Evolutionary conservation across 2,329 filamentous ascomycete species (phyloP).

Genomic region (Cercospora brassicicola): DNA sequence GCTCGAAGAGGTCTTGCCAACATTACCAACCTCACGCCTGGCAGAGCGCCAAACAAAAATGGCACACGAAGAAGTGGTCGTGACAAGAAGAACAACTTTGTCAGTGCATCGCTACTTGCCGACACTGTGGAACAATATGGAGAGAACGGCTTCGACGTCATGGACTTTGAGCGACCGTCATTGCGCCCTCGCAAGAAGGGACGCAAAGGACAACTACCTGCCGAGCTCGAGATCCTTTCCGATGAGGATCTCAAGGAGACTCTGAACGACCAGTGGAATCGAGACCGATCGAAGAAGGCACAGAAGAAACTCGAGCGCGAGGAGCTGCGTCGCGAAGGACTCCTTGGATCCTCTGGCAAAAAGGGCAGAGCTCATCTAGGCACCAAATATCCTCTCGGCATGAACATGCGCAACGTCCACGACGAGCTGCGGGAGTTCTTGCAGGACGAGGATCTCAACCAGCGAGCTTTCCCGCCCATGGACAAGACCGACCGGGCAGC

Average conservation of each 20-base stretch:
- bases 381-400: conserved; percentile 70
- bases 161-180: conserved; percentile 75
- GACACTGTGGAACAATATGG: conserved; percentile 63
- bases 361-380: conserved; percentile 55
- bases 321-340: conserved; percentile 47
- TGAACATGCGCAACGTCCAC: conserved; percentile 68
- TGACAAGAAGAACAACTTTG: conserved; percentile 46
- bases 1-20: conserved; percentile 36
- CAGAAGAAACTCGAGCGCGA: conserved; percentile 51
- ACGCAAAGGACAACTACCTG: conserved; percentile 48
- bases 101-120: conserved; percentile 57
- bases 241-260: conserved; percentile 48
- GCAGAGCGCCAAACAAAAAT: conserved; percentile 24
- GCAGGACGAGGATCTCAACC: conserved; percentile 60
- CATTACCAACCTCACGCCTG: conserved; percentile 29
- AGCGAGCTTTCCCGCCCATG: conserved; percentile 79
- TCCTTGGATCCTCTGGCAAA: conserved; percentile 40
- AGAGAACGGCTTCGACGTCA: conserved; percentile 75
- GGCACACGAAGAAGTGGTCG: conserved; percentile 25
- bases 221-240: conserved; percentile 43
- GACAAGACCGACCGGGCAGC: conserved; percentile 72
- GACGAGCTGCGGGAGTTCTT: conserved; percentile 73
- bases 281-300: conserved; percentile 49
- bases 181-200: conserved; percentile 66
- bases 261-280: conserved; percentile 45